Conservation (phyloP, 2,329 filamentous ascomycete species). For the Clarireedia monteithiana region DNA sequence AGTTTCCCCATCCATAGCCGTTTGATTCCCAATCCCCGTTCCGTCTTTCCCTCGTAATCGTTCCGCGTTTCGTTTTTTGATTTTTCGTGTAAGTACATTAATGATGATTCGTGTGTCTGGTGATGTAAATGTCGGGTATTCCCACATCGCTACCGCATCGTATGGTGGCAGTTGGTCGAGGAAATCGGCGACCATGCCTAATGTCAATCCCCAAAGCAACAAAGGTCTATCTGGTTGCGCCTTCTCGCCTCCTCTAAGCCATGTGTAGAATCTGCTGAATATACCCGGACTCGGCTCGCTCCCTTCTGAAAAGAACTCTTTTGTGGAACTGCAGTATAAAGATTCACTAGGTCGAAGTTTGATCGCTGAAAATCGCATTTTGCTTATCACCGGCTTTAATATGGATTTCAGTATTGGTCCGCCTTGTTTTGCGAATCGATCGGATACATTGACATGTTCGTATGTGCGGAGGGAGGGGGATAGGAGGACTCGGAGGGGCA, state of each 20-base stretch:
- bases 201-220: slow-evolving; percentile 60
- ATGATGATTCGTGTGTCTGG: slow-evolving; percentile 52
- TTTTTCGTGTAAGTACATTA: slow-evolving; percentile 49
- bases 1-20: slow-evolving; percentile 23
- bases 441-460: slow-evolving; percentile 56
- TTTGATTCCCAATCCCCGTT: slow-evolving; percentile 17
- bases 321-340: slow-evolving; percentile 45
- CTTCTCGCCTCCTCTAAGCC: slow-evolving; percentile 28
- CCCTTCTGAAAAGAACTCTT: slow-evolving; percentile 36
- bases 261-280: slow-evolving; percentile 19
- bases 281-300: background rate
- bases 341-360: slow-evolving; percentile 53
- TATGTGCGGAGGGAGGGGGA: slow-evolving; percentile 51
- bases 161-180: slow-evolving; percentile 59
- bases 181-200: slow-evolving; percentile 60
- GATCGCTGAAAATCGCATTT: slow-evolving; percentile 62
- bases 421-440: slow-evolving; percentile 49
- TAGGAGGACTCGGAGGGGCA: slow-evolving; percentile 54
- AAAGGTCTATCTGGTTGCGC: slow-evolving; percentile 36
- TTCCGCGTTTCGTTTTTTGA: slow-evolving; percentile 42
- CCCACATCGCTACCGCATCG: slow-evolving; percentile 53
- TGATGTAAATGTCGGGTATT: slow-evolving; percentile 60
- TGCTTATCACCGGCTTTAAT: slow-evolving; percentile 49
- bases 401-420: slow-evolving; percentile 46
- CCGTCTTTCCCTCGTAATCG: slow-evolving; percentile 20